phyloP scores from a whole-genome alignment of 192 early-diverging fungal species.

The Geosiphon pyriformis region DNA sequence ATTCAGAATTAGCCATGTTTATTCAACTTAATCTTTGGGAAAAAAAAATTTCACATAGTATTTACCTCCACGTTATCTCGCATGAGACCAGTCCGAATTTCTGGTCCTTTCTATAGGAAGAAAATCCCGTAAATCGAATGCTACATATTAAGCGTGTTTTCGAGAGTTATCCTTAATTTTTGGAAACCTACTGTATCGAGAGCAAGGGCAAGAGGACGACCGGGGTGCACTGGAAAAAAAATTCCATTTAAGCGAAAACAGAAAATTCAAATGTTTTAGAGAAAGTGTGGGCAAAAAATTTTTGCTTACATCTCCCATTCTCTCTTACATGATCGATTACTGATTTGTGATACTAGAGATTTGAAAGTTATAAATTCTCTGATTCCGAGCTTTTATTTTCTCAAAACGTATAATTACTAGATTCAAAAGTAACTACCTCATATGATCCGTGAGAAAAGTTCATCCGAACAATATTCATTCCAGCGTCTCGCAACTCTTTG shows the following conservation, averaged over 20 bases:
- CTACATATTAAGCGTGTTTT: not conserved
- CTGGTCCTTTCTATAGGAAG: conserved; percentile 60
- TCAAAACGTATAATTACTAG: not conserved
- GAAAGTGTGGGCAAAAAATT: too few relatives aligned
- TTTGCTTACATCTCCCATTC: conserved; percentile 39
- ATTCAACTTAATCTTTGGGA: not conserved
- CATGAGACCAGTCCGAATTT: conserved; percentile 84
- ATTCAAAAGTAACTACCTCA: conserved; percentile 32
- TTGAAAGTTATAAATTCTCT: too few relatives aligned
- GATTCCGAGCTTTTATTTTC: not conserved
- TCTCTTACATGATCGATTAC: conserved; percentile 53
- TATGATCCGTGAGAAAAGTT: conserved; percentile 60
- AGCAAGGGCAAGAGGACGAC: conserved; percentile 59
- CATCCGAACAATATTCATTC: conserved; percentile 82
- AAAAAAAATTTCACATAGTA: not conserved
- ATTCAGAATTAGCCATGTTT: too few relatives aligned
- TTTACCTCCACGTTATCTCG: conserved; percentile 62
- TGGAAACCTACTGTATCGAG: conserved; percentile 52
- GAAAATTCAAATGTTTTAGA: too few relatives aligned
- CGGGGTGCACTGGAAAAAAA: conserved; percentile 32
- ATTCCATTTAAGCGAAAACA: too few relatives aligned
- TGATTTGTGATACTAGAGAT: conserved; percentile 52
- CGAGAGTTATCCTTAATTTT: not conserved
- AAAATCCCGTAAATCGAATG: conserved; percentile 3
- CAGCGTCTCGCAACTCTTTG: conserved; percentile 59